Evolutionary conservation across 768 basidiomycete genomes (phyloP).

Genomic region (Termitomyces bulborhizus): DNA sequence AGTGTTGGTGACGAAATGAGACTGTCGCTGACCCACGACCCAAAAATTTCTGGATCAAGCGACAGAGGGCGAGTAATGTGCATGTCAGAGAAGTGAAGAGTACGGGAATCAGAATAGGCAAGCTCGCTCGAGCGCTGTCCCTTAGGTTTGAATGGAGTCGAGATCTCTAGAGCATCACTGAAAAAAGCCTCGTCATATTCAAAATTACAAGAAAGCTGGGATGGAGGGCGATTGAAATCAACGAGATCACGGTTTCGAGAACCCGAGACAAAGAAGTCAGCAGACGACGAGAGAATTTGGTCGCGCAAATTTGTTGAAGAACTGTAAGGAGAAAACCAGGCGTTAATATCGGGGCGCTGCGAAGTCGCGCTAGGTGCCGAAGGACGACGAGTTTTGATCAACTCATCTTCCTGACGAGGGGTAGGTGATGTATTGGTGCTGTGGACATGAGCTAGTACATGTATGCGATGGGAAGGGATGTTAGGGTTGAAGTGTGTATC

Average conservation of each 20-base stretch:
- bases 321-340: constrained; percentile 13
- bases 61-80: constrained; percentile 2
- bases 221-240: constrained; percentile 36
- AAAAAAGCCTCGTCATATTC: constrained; percentile 17
- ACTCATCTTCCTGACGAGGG: neutral
- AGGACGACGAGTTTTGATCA: constrained; percentile 15
- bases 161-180: constrained; percentile 19
- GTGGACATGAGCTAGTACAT: constrained; percentile 7
- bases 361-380: constrained; percentile 18
- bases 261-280: constrained; percentile 13
- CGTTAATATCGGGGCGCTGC: constrained; percentile 14
- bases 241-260: constrained; percentile 17
- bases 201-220: constrained; percentile 24
- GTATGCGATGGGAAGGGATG: constrained; percentile 8
- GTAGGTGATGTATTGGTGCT: constrained; percentile 17
- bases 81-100: neutral
- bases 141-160: constrained; percentile 22
- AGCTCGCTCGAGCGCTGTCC: neutral
- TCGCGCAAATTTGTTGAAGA: neutral
- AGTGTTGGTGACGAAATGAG: constrained; percentile 36
- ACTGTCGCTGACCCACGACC: constrained; percentile 36
- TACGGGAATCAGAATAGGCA: neutral
- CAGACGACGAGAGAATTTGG: constrained; percentile 4
- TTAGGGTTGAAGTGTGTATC: constrained; percentile 19
- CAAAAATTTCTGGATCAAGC: constrained; percentile 5